A percentile compares a stretch with the other conserved stretches of the same genome.
phyloP scores from a whole-genome alignment of 139 green algal genomes.

The Bryopsis sp. region DNA sequence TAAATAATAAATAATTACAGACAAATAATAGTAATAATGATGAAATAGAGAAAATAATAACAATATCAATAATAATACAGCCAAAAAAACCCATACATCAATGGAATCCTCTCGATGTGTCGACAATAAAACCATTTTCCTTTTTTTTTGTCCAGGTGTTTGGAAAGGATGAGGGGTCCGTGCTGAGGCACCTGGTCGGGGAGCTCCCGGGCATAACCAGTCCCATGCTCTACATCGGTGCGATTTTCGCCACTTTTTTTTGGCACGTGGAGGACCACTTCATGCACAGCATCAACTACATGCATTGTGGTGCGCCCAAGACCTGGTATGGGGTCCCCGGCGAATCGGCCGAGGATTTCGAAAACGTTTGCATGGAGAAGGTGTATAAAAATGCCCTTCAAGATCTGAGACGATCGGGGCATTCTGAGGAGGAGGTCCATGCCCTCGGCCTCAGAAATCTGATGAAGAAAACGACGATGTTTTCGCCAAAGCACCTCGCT shows the following conservation, averaged over 20 bases:
- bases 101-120: background rate
- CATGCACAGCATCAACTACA: constrained; percentile 56
- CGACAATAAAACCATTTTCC: too few species aligned
- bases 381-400: constrained; percentile 27
- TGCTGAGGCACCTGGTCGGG: constrained; percentile 30
- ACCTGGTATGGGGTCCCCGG: constrained; percentile 69
- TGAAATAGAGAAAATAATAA: too few species aligned
- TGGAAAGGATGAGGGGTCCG: constrained; percentile 26
- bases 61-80: too few species aligned
- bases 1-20: too few species aligned
- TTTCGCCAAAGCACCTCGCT: constrained; percentile 44
- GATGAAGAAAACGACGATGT: constrained; percentile 60
- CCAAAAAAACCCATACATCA: background rate
- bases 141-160: constrained; percentile 33
- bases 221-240: constrained; percentile 85
- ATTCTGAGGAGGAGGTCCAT: background rate
- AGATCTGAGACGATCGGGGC: background rate
- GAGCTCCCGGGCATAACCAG: constrained; percentile 55
- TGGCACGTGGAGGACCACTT: constrained; percentile 94
- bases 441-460: constrained; percentile 30
- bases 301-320: constrained; percentile 79
- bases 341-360: constrained; percentile 51
- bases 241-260: constrained; percentile 76
- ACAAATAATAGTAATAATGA: too few species aligned
- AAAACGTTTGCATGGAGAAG: constrained; percentile 35